Evolutionary conservation across 176 grass and related monocot species (phyloP).

Genomic region (Juncus effusus): DNA sequence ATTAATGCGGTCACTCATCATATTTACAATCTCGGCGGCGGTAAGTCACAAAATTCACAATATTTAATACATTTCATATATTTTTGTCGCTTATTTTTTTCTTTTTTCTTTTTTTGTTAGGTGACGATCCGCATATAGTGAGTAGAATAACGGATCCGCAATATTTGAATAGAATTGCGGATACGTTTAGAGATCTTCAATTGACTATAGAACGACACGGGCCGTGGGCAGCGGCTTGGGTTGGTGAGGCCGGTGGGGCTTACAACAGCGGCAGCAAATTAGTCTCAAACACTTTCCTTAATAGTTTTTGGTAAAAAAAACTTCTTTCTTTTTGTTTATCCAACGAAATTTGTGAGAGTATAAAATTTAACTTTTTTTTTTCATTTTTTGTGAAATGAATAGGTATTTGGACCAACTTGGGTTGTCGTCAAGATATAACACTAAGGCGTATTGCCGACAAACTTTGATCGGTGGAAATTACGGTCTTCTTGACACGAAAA

Average conservation of each 20-base stretch:
- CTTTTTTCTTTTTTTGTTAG: constrained; percentile 36
- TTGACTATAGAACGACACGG: constrained; percentile 69
- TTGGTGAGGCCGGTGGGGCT: constrained; percentile 89
- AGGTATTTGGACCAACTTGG: constrained; percentile 99
- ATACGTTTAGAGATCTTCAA: constrained; percentile 84
- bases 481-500: constrained; percentile 85
- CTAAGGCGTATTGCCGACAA: constrained; percentile 93
- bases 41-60: constrained; percentile 34
- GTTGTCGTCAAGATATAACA: constrained; percentile 81
- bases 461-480: constrained; percentile 89
- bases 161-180: constrained; percentile 45
- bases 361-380: constrained; percentile 5
- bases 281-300: constrained; percentile 77
- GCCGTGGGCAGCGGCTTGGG: constrained; percentile 80
- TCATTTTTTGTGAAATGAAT: constrained; percentile 24
- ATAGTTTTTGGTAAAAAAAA: constrained; percentile 85
- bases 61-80: neutral
- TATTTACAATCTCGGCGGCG: constrained; percentile 94
- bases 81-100: constrained; percentile 5
- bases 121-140: constrained; percentile 65
- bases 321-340: constrained; percentile 5
- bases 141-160: constrained; percentile 69
- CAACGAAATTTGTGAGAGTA: neutral
- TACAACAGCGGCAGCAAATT: constrained; percentile 83
- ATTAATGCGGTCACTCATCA: constrained; percentile 82